phyloP scores from a whole-genome alignment of 2,329 filamentous ascomycete genomes.

The Sporothrix dimorphospora region DNA sequence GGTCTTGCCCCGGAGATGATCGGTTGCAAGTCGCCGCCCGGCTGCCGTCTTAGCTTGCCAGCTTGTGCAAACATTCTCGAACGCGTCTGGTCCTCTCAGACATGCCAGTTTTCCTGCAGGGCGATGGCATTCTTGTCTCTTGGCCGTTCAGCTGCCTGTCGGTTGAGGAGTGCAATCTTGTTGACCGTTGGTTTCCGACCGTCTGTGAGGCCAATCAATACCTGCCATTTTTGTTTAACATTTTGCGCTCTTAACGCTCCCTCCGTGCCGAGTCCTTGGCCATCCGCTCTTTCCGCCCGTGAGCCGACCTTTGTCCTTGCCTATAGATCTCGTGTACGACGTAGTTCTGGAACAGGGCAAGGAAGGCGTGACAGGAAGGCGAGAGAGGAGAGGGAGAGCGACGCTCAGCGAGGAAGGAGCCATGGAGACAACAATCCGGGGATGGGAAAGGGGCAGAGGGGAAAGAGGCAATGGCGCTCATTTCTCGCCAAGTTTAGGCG shows the following conservation, averaged over 20 bases:
- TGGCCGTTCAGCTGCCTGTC: background rate
- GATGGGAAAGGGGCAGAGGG: background rate
- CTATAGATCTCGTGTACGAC: background rate
- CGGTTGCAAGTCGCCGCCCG: background rate
- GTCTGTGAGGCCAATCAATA: background rate
- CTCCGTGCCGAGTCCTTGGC: background rate
- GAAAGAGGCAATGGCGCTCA: background rate
- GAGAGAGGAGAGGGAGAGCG: background rate
- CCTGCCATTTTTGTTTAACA: background rate
- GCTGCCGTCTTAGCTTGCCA: background rate
- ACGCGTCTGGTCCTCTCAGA: background rate
- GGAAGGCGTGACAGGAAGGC: background rate
- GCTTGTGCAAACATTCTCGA: background rate
- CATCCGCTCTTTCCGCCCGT: background rate
- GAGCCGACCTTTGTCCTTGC: background rate
- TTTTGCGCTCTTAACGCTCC: background rate
- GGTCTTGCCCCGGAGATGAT: background rate
- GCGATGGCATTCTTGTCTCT: slow-evolving; percentile 12
- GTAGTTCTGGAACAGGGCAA: background rate
- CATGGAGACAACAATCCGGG: background rate
- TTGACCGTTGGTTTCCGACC: background rate
- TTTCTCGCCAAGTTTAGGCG: background rate
- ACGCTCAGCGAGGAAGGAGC: background rate
- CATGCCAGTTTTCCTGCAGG: background rate
- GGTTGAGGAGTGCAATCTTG: background rate